Base-by-base conservation (phyloP, 2,329 filamentous ascomycete species). In the Fusarium sulawesiense region DNA sequence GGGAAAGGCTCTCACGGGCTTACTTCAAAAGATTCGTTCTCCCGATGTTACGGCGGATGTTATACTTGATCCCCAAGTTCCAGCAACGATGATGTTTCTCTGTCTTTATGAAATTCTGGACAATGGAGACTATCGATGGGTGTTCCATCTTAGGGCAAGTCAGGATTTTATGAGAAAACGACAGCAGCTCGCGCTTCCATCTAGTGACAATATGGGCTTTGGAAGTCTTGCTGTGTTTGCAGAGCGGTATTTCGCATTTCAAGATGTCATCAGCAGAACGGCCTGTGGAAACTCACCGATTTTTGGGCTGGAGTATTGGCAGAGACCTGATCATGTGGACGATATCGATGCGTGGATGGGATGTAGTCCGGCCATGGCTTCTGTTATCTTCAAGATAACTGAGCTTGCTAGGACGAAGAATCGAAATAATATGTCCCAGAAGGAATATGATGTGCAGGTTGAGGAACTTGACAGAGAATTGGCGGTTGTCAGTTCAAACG, bases 241-340 rank as follows among this genome's bases (percentile, higher is more conserved):
- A 1, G 83, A 85, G 64, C 78, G 80, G 2, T 85, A 85, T 65
- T 85, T 86, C 57, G 84, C 84, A 6, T 85, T 84, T 16, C 84
- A 85, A 61, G 84, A 86, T 61, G 82, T 84, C 18, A 85, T 85
- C 65, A 83, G 84, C 29, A 79, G 83, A 34, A 86, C 84, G 0
- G 84, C 84, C 1, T 86, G 83, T 54, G 83, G 82, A 4, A 81
- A 84, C 13, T 79, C 81, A 11, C 80, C 83, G 0, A 73, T 83
- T 0, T 85, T 85, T 47, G 83, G 82, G 3, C 77, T 76, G 30
- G 83, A 85, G 51, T 85, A 84, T 60, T 86, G 84, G 84, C 76
- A 78, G 25, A 76, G 64, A 4, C 56, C 67, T 1, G 63, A 66
- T 23, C 68, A 69, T 0, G 47, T 65, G 0, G 51, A 56, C 1